Base-by-base conservation (phyloP, 768 basidiomycete genomes). In the Ramaria sp. region DNA sequence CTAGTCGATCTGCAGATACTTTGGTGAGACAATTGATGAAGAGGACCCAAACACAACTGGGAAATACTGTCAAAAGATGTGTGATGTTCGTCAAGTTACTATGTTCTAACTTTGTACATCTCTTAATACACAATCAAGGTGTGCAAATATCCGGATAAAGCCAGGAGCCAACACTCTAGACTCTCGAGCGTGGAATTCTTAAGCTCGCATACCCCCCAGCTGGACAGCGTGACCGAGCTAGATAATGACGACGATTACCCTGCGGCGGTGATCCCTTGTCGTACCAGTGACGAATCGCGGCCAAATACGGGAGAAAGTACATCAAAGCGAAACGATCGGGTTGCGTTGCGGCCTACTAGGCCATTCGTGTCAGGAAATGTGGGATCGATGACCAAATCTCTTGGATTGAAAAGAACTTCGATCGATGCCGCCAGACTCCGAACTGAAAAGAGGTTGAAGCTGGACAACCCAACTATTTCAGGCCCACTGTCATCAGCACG, bases 101-200 rank as follows among this genome's bases (percentile, higher is more conserved):
- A 34, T 50, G 4, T 38, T 1, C 20, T n/a, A 1, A 25, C 25
- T 24, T 10, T 10, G 9, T 20, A 27, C n/a, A n/a, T n/a, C n/a
- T 52, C 9, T 34, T 37, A 13, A 18, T 27, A 12, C 16, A 22
- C 10, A 13, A 3, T 45, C 13, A 52, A 90, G 88, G 75, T 88
- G 3, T 91, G 89, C 69, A 88, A 85, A 66, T 80, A 81, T 58
- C 84, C 86, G 0, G 81, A 82, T 22, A 88, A 82, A 68, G 76
- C 79, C 0, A 72, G 65, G 50, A 68, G 64, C 2, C 73, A 74
- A 25, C 74, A 77, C 54, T 62, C 59, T 24, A 75, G 73, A n/a
- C 71, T 89, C 3, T 76, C 80, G 0, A 64, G 69, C 2, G 64
- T 68, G 28, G 72, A 69, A 1, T 58, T 64, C 39, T 64, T 73